These are phyloP conservation scores for Macrolepiota fuliginosa DNA, from an alignment of 768 basidiomycete genomes.

Conservation along the genomic window DNA sequence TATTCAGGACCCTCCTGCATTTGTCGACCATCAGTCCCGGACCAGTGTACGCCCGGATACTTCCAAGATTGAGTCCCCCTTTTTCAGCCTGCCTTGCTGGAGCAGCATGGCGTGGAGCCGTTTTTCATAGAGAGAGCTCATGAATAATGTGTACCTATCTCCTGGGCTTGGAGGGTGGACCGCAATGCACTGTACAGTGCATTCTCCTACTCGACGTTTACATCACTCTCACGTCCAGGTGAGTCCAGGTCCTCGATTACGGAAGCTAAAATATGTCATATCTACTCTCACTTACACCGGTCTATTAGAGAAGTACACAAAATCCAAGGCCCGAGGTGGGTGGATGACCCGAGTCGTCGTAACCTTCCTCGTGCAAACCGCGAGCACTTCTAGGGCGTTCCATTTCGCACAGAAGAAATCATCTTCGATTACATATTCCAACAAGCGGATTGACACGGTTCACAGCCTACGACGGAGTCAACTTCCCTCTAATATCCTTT, in stretches of 20 bases:
- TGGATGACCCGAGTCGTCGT: conserved; percentile 2
- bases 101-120: conserved; percentile 2
- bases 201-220: neutral
- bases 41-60: neutral
- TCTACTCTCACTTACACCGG: neutral
- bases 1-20: neutral
- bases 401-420: neutral
- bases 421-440: conserved; percentile 13
- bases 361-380: conserved; percentile 12
- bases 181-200: neutral
- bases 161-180: neutral
- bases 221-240: neutral
- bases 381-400: conserved; percentile 4
- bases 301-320: neutral
- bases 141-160: neutral
- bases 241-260: neutral
- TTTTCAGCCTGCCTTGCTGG: conserved; percentile 2
- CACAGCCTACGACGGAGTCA: neutral
- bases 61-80: conserved; percentile 1
- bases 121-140: neutral
- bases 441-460: neutral
- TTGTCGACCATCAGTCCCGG: neutral
- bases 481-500: neutral
- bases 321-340: conserved; percentile 2
- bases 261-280: neutral